Percentiles rank a stretch among this genome's conserved stretches.
Evolutionary conservation across 257 asterid genomes (phyloP).

Genomic region (Ocimum tenuiflorum): DNA sequence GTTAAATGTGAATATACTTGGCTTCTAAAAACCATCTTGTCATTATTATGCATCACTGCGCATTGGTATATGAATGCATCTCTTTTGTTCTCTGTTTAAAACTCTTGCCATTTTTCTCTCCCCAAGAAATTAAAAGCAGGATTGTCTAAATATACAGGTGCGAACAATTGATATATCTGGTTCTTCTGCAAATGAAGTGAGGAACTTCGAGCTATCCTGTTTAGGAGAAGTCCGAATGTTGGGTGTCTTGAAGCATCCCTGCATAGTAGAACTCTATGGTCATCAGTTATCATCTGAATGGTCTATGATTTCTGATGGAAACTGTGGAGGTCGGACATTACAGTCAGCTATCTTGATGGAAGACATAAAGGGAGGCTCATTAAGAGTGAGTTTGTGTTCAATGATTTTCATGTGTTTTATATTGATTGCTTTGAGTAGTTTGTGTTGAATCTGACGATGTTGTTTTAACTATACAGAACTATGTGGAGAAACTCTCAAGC

Average conservation of each 20-base stretch:
- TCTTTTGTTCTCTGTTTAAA: not conserved
- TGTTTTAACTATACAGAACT: slow-evolving; percentile 36
- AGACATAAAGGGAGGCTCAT: slow-evolving; percentile 83
- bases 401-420: not conserved
- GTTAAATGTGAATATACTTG: not conserved
- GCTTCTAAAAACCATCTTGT: not conserved
- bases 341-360: slow-evolving; percentile 84
- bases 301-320: slow-evolving; percentile 46
- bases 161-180: slow-evolving; percentile 55
- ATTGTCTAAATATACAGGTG: slow-evolving; percentile 46
- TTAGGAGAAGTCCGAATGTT: slow-evolving; percentile 87
- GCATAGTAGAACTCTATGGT: slow-evolving; percentile 73
- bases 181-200: slow-evolving; percentile 55
- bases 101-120: not conserved
- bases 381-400: slow-evolving; percentile 43
- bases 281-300: slow-evolving; percentile 87
- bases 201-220: slow-evolving; percentile 66
- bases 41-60: not conserved
- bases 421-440: slow-evolving; percentile 34
- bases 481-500: slow-evolving; percentile 50
- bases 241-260: slow-evolving; percentile 67
- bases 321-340: slow-evolving; percentile 45
- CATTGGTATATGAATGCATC: not conserved
- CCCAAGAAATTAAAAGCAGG: not conserved
- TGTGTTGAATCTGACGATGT: not conserved